These are phyloP conservation scores for Pseudofabraea citricarpa DNA, from an alignment of 2,329 filamentous ascomycete genomes.

Conservation along the genomic window DNA sequence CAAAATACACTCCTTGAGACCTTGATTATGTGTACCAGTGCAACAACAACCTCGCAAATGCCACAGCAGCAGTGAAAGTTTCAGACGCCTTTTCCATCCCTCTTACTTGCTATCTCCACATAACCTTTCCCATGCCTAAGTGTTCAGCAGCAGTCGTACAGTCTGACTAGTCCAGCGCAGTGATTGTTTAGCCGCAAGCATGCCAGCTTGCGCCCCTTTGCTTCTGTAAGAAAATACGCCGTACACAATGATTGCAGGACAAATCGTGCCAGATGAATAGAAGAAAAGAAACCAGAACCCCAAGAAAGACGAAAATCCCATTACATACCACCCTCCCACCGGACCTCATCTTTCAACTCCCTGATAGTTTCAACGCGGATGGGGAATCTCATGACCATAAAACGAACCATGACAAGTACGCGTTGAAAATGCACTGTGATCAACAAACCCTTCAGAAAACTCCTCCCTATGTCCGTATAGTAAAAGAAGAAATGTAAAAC, in stretches of 20 bases:
- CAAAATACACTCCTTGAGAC: background rate
- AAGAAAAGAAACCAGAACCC: slow-evolving; percentile 12
- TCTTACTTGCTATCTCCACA: slow-evolving; percentile 21
- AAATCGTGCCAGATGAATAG: slow-evolving; percentile 13
- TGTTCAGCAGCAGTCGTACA: slow-evolving; percentile 18
- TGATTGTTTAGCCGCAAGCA: slow-evolving; percentile 17
- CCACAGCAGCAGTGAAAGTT: no score
- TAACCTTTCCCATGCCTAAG: slow-evolving; percentile 20
- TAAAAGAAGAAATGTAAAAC: slow-evolving; percentile 9
- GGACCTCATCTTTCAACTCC: slow-evolving; percentile 25
- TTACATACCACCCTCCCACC: slow-evolving; percentile 22
- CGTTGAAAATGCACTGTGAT: slow-evolving; percentile 26
- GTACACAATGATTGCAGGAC: slow-evolving; percentile 21
- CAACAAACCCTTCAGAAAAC: slow-evolving; percentile 19
- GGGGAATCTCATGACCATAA: slow-evolving; percentile 29
- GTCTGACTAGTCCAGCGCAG: slow-evolving; percentile 14
- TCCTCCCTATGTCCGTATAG: slow-evolving; percentile 20
- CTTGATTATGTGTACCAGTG: background rate
- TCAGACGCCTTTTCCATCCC: slow-evolving; percentile 24
- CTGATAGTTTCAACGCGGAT: slow-evolving; percentile 24
- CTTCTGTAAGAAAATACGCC: slow-evolving; percentile 19
- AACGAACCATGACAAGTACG: slow-evolving; percentile 22
- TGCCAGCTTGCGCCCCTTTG: slow-evolving; percentile 24
- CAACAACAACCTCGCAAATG: no score
- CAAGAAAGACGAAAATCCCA: slow-evolving; percentile 19